Evolutionary conservation across 1,139 yeast genomes (phyloP).

Genomic region (Zygosaccharomyces pseudobailii): DNA sequence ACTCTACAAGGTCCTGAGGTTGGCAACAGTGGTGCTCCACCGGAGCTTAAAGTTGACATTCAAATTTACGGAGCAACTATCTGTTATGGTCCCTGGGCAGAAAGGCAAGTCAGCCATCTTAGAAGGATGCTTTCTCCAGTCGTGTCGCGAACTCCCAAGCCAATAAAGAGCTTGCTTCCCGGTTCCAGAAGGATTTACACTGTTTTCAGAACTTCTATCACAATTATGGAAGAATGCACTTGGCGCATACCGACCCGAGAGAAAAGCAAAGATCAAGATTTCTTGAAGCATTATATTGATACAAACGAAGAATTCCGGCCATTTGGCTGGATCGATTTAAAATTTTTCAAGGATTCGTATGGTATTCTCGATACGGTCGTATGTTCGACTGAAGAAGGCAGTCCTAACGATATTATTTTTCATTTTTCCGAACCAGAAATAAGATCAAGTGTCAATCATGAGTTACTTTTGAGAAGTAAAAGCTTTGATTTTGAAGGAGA

Average conservation of each 20-base stretch:
- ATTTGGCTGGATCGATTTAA: constrained; percentile 89
- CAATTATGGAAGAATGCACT: constrained; percentile 57
- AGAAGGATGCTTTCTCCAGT: constrained; percentile 68
- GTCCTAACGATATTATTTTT: constrained; percentile 48
- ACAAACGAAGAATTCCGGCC: constrained; percentile 44
- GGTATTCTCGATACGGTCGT: constrained; percentile 47
- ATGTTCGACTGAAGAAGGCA: constrained; percentile 55
- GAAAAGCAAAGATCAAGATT: constrained; percentile 61
- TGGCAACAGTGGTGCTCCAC: constrained; percentile 53
- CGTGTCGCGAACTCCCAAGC: constrained; percentile 53
- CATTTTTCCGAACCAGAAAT: constrained; percentile 58
- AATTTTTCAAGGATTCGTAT: constrained; percentile 51
- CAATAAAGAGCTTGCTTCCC: constrained; percentile 40
- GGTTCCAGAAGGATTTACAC: constrained; percentile 54
- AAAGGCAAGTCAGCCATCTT: constrained; percentile 66
- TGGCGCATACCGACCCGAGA: constrained; percentile 81
- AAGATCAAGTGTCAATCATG: constrained; percentile 85
- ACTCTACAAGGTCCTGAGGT: constrained; percentile 44
- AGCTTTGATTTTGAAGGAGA: constrained; percentile 53
- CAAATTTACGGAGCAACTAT: constrained; percentile 58
- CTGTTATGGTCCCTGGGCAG: constrained; percentile 96
- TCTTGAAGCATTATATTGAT: constrained; percentile 31
- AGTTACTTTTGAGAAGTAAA: constrained; percentile 61
- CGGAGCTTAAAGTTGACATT: constrained; percentile 63
- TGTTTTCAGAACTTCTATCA: constrained; percentile 50